Evolutionary conservation across 306 rosid species (phyloP).

Genomic region (Purshia tridentata): DNA sequence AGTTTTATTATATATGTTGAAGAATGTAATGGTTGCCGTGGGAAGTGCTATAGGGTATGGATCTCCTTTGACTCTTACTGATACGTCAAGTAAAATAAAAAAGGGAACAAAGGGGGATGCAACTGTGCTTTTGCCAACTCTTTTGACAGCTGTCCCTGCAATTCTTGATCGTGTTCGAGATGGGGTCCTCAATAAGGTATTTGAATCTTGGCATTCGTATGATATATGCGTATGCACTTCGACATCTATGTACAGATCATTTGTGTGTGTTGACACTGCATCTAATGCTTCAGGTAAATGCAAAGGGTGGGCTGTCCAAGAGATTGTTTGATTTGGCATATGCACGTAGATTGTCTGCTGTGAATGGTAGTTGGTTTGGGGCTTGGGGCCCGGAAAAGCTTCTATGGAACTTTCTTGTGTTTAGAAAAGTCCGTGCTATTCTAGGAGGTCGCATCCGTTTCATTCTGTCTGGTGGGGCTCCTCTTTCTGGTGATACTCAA

Average conservation of each 20-base stretch:
- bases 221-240: neutral
- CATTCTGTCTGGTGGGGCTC: conserved; percentile 95
- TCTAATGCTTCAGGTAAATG: conserved; percentile 58
- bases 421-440: conserved; percentile 81
- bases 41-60: conserved; percentile 96
- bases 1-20: conserved; percentile 29
- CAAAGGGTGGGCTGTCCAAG: conserved; percentile 76
- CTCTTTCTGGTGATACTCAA: conserved; percentile 88
- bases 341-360: conserved; percentile 75
- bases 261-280: conserved; percentile 5
- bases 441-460: conserved; percentile 87
- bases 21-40: conserved; percentile 77
- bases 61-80: conserved; percentile 87
- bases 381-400: conserved; percentile 86
- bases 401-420: conserved; percentile 78
- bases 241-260: neutral
- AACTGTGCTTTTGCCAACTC: conserved; percentile 67
- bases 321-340: conserved; percentile 85
- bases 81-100: conserved; percentile 91
- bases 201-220: conserved; percentile 28
- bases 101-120: conserved; percentile 89
- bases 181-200: conserved; percentile 89
- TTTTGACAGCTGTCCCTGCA: conserved; percentile 94
- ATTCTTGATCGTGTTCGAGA: conserved; percentile 97
- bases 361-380: conserved; percentile 95